Evolutionary conservation across 805 yeast species (phyloP).

Genomic region (Millerozyma acaciae): DNA sequence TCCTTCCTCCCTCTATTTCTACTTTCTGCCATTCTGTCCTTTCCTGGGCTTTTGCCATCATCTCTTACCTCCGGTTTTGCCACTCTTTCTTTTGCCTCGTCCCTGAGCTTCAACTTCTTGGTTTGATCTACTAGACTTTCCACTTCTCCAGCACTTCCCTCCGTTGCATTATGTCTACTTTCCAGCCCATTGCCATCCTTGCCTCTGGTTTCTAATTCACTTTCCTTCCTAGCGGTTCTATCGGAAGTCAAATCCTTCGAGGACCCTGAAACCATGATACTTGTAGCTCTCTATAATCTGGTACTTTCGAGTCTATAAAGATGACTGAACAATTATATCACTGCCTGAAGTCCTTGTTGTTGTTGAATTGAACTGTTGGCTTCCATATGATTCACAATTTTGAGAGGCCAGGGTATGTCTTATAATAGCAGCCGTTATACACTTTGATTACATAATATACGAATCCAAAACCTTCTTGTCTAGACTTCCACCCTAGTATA

Average conservation of each 20-base stretch:
- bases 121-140: no score
- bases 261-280: no score
- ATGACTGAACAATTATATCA: no score
- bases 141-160: no score
- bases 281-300: not conserved
- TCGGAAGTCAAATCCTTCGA: slow-evolving; percentile 1
- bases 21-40: not conserved
- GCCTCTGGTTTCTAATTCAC: not conserved
- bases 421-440: slow-evolving; percentile 3
- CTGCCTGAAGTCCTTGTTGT: no score
- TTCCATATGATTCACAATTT: no score
- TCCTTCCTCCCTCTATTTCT: not conserved
- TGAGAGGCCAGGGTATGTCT: not conserved
- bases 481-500: slow-evolving; percentile 12
- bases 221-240: slow-evolving; percentile 3
- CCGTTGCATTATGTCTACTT: no score
- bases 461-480: slow-evolving; percentile 1
- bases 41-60: not conserved
- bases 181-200: no score
- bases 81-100: not conserved
- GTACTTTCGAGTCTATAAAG: not conserved
- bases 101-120: not conserved
- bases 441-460: slow-evolving; percentile 2
- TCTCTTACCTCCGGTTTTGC: not conserved
- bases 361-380: no score